phyloP scores from a whole-genome alignment of 257 asterid species.

The Ballota nigra region DNA sequence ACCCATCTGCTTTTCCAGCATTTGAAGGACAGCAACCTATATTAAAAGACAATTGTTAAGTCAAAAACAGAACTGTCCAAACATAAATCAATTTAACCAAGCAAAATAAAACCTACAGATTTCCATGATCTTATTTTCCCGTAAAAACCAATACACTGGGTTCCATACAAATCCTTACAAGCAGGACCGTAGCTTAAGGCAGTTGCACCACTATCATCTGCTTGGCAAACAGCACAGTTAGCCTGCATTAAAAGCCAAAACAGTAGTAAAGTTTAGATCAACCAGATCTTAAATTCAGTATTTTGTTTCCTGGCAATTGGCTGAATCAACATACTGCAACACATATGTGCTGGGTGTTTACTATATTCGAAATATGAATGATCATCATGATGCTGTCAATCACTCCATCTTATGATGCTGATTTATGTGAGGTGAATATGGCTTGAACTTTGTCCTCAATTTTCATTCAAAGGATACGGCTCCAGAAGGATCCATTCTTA shows the following conservation, averaged over 20 bases:
- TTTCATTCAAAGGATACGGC: neutral
- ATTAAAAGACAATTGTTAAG: conserved; percentile 14
- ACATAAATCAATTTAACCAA: conserved; percentile 15
- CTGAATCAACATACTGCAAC: neutral
- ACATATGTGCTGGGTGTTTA: neutral
- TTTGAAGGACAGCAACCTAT: conserved; percentile 95
- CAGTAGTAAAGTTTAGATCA: conserved; percentile 15
- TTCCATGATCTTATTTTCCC: conserved; percentile 98
- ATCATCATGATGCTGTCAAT: neutral
- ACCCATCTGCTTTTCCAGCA: conserved; percentile 99
- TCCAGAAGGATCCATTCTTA: neutral
- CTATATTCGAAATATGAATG: no score
- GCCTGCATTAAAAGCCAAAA: conserved; percentile 57
- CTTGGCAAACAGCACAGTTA: conserved; percentile 89
- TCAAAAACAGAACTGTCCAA: conserved; percentile 10
- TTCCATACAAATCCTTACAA: conserved; percentile 86
- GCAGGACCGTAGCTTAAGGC: conserved; percentile 75
- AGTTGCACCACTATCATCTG: conserved; percentile 95
- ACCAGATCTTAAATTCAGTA: conserved; percentile 3
- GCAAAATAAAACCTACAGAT: conserved; percentile 62
- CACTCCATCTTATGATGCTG: neutral
- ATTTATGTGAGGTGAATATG: neutral
- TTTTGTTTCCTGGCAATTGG: conserved; percentile 11
- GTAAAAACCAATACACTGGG: conserved; percentile 88
- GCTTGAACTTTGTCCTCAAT: neutral